Conservation (phyloP, 805 yeast genomes). For the Metschnikowia continentalis region DNA sequence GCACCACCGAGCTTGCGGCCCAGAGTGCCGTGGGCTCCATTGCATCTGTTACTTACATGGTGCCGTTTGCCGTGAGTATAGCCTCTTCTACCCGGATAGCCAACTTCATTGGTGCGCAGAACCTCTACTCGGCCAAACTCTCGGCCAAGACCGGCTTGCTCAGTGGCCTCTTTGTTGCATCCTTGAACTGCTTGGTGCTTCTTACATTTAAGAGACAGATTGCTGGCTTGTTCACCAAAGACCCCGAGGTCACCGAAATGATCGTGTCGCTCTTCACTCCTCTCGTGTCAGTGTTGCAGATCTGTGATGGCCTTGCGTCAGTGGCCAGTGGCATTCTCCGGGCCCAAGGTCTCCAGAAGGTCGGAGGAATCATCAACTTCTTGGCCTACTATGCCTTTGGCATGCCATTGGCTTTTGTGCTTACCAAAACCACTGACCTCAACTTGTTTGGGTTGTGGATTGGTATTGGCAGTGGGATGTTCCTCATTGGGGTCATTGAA, state of each 20-base stretch:
- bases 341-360: constrained; percentile 70
- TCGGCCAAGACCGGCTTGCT: constrained; percentile 33
- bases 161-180: constrained; percentile 27
- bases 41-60: constrained; percentile 42
- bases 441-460: constrained; percentile 68
- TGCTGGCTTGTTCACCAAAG: constrained; percentile 58
- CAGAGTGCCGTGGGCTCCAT: constrained; percentile 49
- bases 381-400: constrained; percentile 70
- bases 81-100: constrained; percentile 44
- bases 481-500: constrained; percentile 49
- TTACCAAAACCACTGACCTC: constrained; percentile 45
- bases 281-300: constrained; percentile 58
- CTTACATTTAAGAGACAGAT: constrained; percentile 45
- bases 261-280: constrained; percentile 56
- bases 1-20: constrained; percentile 48
- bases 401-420: constrained; percentile 57
- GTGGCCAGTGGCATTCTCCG: constrained; percentile 70
- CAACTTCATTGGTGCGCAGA: constrained; percentile 42
- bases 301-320: constrained; percentile 67
- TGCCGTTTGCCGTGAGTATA: constrained; percentile 44
- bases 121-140: constrained; percentile 32
- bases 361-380: constrained; percentile 68
- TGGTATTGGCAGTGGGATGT: constrained; percentile 64
- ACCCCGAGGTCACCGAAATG: constrained; percentile 49
- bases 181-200: constrained; percentile 42